Evolutionary conservation across 768 basidiomycete species (phyloP), one percentile per base, ranked within the genome.

Genomic region (Lentinula sp.): DNA sequence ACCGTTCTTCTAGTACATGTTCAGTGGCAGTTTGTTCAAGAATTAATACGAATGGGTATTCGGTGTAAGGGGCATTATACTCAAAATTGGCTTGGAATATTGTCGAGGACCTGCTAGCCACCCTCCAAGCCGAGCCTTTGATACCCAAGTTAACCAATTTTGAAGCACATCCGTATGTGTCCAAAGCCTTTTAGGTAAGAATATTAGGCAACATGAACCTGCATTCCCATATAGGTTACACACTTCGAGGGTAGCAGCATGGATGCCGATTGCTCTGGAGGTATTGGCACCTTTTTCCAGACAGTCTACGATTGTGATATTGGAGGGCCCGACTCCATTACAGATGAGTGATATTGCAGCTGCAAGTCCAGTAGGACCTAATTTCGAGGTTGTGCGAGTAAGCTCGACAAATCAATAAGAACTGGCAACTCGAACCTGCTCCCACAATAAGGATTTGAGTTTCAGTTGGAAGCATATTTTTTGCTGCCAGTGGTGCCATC

Each of bases 221-320:
- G 28, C 28, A 28, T 28, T 28, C 1, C 0, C 53, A 3, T 28
- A 34, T 21, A 11, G 18, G 32, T 9, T 28, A 56, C 71, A 23
- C 59, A 75, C 80, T 67, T 81, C 80, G n/a, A 82, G 68, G 7
- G 80, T 80, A 50, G 74, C 74, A 7, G 80, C 74, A 60, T 82
- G 80, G 28, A 81, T 62, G 9, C 73, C 67, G 3, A 75, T 51
- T 0, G 80, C 79, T 16, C 80, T 76, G 7, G 80, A 80, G n/a
- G 62, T 64, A 50, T 73, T 74, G 45, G 72, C 63, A 1, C 74
- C 75, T n/a, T 71, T 58, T 0, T 56, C 31, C 4, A 71, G 23
- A 11, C 73, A 71, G 46, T 81, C 80, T 0, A 80, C 77, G 8
- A 81, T 64, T 10, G 73, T 62, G 31, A 82, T 65, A 34, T 78